Percentiles rank a stretch among this genome's conserved stretches.
These are phyloP conservation scores for Ceratobasidium papillatum DNA, from an alignment of 1,284 basidiomycete genomes.

Conservation along the genomic window DNA sequence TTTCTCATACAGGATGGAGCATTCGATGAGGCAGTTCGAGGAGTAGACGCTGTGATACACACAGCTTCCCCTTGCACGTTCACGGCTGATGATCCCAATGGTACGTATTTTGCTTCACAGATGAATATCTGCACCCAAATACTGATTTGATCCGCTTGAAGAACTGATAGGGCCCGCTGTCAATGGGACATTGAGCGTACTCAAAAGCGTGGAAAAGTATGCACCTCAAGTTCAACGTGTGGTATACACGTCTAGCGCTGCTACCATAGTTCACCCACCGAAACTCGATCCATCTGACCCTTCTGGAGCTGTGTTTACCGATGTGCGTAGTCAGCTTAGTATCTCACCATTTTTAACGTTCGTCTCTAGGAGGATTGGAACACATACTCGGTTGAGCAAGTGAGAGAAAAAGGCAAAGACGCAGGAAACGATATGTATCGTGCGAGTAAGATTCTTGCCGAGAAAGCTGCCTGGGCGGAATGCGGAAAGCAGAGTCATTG, in stretches of 20 bases:
- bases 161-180: slow-evolving; percentile 71
- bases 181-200: slow-evolving; percentile 66
- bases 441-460: slow-evolving; percentile 75
- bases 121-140: no score
- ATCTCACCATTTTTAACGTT: slow-evolving; percentile 46
- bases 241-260: slow-evolving; percentile 68
- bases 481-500: slow-evolving; percentile 61
- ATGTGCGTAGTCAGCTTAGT: slow-evolving; percentile 29
- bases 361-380: slow-evolving; percentile 68
- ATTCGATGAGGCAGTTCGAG: slow-evolving; percentile 52
- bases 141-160: no score
- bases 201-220: slow-evolving; percentile 63
- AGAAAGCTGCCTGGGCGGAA: slow-evolving; percentile 68
- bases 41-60: slow-evolving; percentile 51
- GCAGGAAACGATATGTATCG: slow-evolving; percentile 62
- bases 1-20: slow-evolving; percentile 45
- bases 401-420: slow-evolving; percentile 63
- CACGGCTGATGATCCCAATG: slow-evolving; percentile 55
- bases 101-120: slow-evolving; percentile 46
- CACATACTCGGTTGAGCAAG: slow-evolving; percentile 59
- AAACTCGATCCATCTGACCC: slow-evolving; percentile 49
- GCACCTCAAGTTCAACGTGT: slow-evolving; percentile 66
- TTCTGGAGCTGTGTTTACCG: slow-evolving; percentile 51
- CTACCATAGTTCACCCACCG: slow-evolving; percentile 61
- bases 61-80: slow-evolving; percentile 50